Evolutionary conservation across 371 early-diverging fungal genomes (phyloP).

Genomic region (Lichtheimia ramosa): DNA sequence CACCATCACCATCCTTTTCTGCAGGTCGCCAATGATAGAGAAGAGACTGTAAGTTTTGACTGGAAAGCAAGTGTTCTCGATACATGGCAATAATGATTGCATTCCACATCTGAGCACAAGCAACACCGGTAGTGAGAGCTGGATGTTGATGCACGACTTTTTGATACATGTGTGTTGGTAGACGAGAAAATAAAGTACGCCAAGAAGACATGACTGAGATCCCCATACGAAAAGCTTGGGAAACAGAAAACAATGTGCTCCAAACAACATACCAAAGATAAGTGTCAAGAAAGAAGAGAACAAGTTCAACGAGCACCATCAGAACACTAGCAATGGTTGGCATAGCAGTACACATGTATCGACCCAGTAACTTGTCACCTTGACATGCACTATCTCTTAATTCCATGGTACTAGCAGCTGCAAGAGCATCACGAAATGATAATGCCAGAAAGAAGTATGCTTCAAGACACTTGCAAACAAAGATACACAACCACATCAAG

Average conservation of each 20-base stretch:
- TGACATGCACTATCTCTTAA: conserved; percentile 49
- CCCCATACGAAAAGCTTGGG: conserved; percentile 76
- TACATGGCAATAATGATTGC: conserved; percentile 87
- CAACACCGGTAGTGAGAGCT: conserved; percentile 62
- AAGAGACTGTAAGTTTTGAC: conserved; percentile 72
- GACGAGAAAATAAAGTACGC: conserved; percentile 76
- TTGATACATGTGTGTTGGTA: conserved; percentile 78
- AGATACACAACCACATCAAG: conserved; percentile 74
- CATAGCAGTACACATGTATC: conserved; percentile 61
- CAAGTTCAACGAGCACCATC: conserved; percentile 74
- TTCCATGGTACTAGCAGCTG: conserved; percentile 53
- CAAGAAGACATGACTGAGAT: conserved; percentile 87
- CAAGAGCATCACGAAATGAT: conserved; percentile 80
- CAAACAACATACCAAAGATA: conserved; percentile 92
- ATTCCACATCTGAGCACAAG: conserved; percentile 90
- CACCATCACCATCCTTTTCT: neutral
- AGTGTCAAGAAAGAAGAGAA: conserved; percentile 86
- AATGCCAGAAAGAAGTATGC: conserved; percentile 82
- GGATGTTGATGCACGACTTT: conserved; percentile 64
- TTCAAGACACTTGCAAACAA: conserved; percentile 78
- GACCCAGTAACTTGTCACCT: conserved; percentile 44
- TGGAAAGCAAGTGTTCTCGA: conserved; percentile 79
- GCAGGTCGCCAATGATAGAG: conserved; percentile 59
- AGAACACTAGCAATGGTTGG: conserved; percentile 67
- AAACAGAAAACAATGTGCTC: conserved; percentile 80